A percentile compares a stretch with the other conserved stretches of the same genome.
Conservation (phyloP, 2,329 filamentous ascomycete species). For the Metarhizium sp. region DNA sequence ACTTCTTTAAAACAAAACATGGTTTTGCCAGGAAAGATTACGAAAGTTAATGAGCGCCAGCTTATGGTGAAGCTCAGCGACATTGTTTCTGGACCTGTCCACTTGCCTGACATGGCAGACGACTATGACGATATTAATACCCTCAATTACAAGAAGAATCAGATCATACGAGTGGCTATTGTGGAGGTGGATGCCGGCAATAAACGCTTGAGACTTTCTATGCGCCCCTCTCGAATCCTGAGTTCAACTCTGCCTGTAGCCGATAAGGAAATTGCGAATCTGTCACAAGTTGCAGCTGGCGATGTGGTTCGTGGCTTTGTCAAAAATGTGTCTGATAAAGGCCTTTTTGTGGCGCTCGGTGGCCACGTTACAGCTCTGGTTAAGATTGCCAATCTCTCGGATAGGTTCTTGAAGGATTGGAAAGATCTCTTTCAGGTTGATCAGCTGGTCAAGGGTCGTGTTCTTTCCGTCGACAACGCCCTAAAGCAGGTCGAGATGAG, state of each 20-base stretch:
- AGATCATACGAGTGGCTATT: slow-evolving; percentile 80
- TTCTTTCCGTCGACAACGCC: slow-evolving; percentile 60
- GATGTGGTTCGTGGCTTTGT: slow-evolving; percentile 85
- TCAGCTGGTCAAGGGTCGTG: slow-evolving; percentile 81
- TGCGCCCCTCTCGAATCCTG: slow-evolving; percentile 78
- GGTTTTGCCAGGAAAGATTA: slow-evolving; percentile 74
- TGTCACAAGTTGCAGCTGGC: slow-evolving; percentile 64
- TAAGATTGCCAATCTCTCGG: slow-evolving; percentile 79
- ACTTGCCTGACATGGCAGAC: slow-evolving; percentile 76
- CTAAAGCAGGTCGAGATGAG: slow-evolving; percentile 73
- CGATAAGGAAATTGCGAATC: slow-evolving; percentile 67
- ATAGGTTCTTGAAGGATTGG: slow-evolving; percentile 91
- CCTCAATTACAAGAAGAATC: slow-evolving; percentile 68
- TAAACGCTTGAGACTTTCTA: slow-evolving; percentile 74
- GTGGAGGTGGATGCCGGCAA: slow-evolving; percentile 72
- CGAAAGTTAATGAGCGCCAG: slow-evolving; percentile 75
- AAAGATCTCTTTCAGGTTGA: slow-evolving; percentile 80
- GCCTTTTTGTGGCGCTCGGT: slow-evolving; percentile 77
- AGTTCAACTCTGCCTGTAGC: slow-evolving; percentile 74
- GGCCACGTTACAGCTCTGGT: slow-evolving; percentile 75
- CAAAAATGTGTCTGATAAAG: slow-evolving; percentile 81
- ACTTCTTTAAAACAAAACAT: slow-evolving; percentile 67
- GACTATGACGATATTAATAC: slow-evolving; percentile 77
- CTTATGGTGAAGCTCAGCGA: slow-evolving; percentile 82
- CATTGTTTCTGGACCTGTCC: slow-evolving; percentile 66